Conservation (phyloP, 495 filamentous ascomycete species). For the Podospora pseudoanserina region DNA sequence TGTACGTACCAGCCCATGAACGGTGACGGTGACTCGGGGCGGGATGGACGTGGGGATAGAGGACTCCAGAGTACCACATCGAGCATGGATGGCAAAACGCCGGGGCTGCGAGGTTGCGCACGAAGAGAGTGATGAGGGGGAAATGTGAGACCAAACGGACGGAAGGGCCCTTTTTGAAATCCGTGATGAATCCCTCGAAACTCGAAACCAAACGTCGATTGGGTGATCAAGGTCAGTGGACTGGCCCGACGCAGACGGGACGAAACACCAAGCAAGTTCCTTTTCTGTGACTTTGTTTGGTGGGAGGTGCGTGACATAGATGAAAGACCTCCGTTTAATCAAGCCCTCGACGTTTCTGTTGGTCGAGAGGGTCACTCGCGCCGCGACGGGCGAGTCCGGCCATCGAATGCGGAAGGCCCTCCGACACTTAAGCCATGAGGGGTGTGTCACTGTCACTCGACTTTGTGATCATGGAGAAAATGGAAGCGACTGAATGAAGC, state of each 20-base stretch:
- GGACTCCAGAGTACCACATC: conserved; percentile 9
- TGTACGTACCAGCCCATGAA: not conserved
- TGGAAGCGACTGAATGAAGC: conserved; percentile 11
- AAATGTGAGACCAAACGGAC: conserved; percentile 22
- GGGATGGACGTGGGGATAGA: conserved; percentile 10
- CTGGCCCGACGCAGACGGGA: conserved; percentile 14
- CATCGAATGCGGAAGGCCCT: conserved; percentile 32
- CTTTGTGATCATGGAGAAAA: not conserved
- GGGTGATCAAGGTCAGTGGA: conserved; percentile 18
- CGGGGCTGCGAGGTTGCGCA: conserved; percentile 17
- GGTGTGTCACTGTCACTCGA: conserved; percentile 7
- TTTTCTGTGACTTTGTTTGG: not conserved
- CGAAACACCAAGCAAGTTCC: conserved; percentile 16
- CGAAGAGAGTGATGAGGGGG: conserved; percentile 14
- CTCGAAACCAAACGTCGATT: conserved; percentile 30
- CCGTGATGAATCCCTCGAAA: conserved; percentile 12
- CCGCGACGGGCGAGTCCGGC: conserved; percentile 16
- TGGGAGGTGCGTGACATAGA: conserved; percentile 29
- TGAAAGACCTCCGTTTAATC: conserved; percentile 9
- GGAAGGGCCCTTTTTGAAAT: conserved; percentile 9
- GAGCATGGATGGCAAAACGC: conserved; percentile 19
- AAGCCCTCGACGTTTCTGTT: conserved; percentile 9
- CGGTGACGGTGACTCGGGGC: conserved; percentile 4
- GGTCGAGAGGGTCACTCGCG: conserved; percentile 14
- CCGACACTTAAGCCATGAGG: conserved; percentile 12